Conservation (phyloP, 2,329 filamentous ascomycete species). For the Diaporthe ilicicola region DNA sequence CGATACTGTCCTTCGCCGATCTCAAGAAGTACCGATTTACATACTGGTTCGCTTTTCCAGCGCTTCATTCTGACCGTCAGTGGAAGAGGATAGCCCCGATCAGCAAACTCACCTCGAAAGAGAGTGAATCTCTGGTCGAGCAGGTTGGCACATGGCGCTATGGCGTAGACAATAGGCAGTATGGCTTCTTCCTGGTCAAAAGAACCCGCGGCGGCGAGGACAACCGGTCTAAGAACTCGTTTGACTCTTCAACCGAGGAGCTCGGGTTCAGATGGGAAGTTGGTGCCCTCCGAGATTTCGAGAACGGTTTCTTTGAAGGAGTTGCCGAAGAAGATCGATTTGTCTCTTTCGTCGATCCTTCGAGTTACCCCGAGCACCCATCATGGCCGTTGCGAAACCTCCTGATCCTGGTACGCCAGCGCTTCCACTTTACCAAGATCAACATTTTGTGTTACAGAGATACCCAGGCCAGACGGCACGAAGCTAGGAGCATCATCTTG, state of each 20-base stretch:
- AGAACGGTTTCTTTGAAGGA: conserved; percentile 85
- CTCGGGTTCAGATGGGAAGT: conserved; percentile 81
- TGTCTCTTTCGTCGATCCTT: conserved; percentile 90
- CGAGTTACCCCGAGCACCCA: conserved; percentile 85
- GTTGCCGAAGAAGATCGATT: conserved; percentile 78
- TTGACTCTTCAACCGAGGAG: conserved; percentile 58
- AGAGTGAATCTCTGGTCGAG: conserved; percentile 83
- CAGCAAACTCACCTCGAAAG: conserved; percentile 66
- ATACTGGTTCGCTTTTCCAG: conserved; percentile 98
- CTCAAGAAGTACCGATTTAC: conserved; percentile 97
- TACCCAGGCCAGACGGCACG: conserved; percentile 77
- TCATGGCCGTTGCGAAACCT: conserved; percentile 95
- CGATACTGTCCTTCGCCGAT: conserved; percentile 91
- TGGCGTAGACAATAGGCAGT: conserved; percentile 80
- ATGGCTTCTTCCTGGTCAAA: conserved; percentile 96
- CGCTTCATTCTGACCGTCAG: conserved; percentile 84
- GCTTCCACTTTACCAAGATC: conserved; percentile 78
- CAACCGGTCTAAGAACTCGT: conserved; percentile 50
- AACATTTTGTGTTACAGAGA: conserved; percentile 94
- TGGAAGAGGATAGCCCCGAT: conserved; percentile 74
- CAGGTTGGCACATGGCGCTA: conserved; percentile 89
- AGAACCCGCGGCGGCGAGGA: conserved; percentile 59
- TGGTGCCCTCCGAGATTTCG: conserved; percentile 78
- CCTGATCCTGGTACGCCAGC: conserved; percentile 81
- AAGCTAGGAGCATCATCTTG: conserved; percentile 83